Conservation (phyloP, 768 basidiomycete species). For the Dacryopinax spathularia region DNA sequence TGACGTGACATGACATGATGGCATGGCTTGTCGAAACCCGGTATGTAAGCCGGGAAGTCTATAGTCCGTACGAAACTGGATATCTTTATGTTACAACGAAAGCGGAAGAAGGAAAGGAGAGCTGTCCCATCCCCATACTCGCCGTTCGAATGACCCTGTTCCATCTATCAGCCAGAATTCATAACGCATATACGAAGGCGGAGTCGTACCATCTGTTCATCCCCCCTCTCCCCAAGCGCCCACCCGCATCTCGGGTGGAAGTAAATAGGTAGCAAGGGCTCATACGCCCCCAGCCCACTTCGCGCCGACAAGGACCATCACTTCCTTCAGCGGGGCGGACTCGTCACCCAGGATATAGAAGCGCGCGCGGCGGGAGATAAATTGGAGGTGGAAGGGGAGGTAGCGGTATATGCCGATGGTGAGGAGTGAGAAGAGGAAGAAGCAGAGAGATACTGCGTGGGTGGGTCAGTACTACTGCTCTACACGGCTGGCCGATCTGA, state of each 20-base stretch:
- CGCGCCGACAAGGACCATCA: background rate
- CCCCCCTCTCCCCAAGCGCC: background rate
- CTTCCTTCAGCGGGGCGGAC: background rate
- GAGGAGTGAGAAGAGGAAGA: conserved; percentile 32
- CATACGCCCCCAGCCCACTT: background rate
- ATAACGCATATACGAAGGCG: too few species aligned
- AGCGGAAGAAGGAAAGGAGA: too few species aligned
- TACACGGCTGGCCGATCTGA: too few species aligned
- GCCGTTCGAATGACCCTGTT: too few species aligned
- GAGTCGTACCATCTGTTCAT: too few species aligned
- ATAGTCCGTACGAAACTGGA: too few species aligned
- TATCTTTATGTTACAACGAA: too few species aligned
- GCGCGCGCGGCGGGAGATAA: conserved; percentile 37
- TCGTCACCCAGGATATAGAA: conserved; percentile 54
- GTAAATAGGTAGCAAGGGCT: background rate
- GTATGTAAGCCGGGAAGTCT: too few species aligned
- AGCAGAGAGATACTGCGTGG: conserved; percentile 31
- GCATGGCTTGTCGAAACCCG: too few species aligned
- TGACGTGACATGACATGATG: too few species aligned
- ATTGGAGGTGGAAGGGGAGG: conserved; percentile 42
- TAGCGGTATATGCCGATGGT: conserved; percentile 40
- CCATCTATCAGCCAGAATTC: too few species aligned
- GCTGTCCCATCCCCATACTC: too few species aligned
- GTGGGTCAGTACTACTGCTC: background rate
- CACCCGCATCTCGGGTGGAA: background rate